Base-by-base conservation (phyloP, 805 yeast genomes). In the Wickerhamomyces bovis region DNA sequence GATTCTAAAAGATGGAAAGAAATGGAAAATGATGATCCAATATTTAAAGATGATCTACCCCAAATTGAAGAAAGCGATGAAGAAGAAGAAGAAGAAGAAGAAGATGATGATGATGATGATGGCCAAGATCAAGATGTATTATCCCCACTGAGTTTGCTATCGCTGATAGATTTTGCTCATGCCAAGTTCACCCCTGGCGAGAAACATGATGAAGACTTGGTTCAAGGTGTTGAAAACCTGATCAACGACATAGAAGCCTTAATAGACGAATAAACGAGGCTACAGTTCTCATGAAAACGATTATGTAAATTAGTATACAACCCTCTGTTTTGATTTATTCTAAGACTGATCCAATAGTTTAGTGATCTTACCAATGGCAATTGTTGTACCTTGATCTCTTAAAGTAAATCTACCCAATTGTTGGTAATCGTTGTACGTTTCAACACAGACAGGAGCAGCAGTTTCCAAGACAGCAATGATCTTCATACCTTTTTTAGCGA, bases 401-500 rank as follows among this genome's bases (percentile, higher is more conserved):
- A 94, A 78, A 25, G 99, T 94, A 69, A 94, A 94, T 71, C 99
- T 83, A 66, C 99, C 99, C 61, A 94, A 78, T 71, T 94, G 98
- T 56, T 92, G 97, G 65, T 90, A 88, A 64, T 88, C 95, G 57
- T 76, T 82, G 67, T 85, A 94, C 41, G 95, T 83, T 73, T 94
- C 99, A 44, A 92, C 83, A 74, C 98, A 94, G 35, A 94, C 87
- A 21, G 97, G 92, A 57, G 81, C 89, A 41, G 81, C 73, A 16
- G 89, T 75, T 71, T 90, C 97, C 61, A 94, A 74, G 39, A 85
- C 79, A 30, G 97, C 99, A 66, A 94, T 90, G 58, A 94, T 80
- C 81, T 89, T 92, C 98, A 92, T 92, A 62, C 99, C 99, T 78
- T 88, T 87, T 72, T 92, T 94, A 53, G 98, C 99, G 68, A 89